Percentiles rank a stretch among this genome's conserved stretches.
phyloP scores from a whole-genome alignment of 805 yeast species.

The Myxozyma vanderwaltii region DNA sequence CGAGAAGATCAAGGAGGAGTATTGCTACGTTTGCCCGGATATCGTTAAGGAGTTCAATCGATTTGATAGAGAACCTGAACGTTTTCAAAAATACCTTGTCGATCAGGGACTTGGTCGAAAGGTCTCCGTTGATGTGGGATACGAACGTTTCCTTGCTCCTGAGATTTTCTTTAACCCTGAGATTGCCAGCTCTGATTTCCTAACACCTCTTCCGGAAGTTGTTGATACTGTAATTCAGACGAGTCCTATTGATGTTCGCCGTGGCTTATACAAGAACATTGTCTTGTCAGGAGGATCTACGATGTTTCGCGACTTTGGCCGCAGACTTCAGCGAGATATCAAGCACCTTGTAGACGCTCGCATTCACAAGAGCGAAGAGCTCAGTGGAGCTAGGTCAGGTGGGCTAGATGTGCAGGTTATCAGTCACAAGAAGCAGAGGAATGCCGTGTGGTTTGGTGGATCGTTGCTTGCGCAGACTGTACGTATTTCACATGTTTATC shows the following conservation, averaged over 20 bases:
- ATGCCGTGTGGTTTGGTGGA: constrained; percentile 99
- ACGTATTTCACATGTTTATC: not conserved
- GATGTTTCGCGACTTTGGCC: constrained; percentile 97
- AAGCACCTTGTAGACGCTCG: constrained; percentile 85
- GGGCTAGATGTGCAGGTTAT: constrained; percentile 98
- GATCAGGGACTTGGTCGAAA: constrained; percentile 70
- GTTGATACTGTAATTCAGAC: constrained; percentile 95
- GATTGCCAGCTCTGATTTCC: constrained; percentile 89
- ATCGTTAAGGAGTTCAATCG: constrained; percentile 94
- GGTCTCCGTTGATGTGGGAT: constrained; percentile 86
- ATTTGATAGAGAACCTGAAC: constrained; percentile 90
- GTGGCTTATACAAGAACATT: constrained; percentile 91
- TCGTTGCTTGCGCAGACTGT: constrained; percentile 91
- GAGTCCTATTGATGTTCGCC: constrained; percentile 96
- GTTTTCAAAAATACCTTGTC: constrained; percentile 88
- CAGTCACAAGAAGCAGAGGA: constrained; percentile 94
- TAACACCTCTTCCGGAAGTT: constrained; percentile 94
- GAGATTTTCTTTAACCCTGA: constrained; percentile 98
- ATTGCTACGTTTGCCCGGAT: constrained; percentile 96
- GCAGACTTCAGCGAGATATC: constrained; percentile 94
- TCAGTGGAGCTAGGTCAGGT: constrained; percentile 72
- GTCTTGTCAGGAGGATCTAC: constrained; percentile 98
- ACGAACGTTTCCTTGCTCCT: constrained; percentile 98
- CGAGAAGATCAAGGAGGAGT: constrained; percentile 93
- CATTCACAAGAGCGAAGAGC: constrained; percentile 75